Evolutionary conservation across 2,329 filamentous ascomycete species (phyloP), one percentile per base, ranked within the genome.

Genomic region (Pestalotiopsis sp.): DNA sequence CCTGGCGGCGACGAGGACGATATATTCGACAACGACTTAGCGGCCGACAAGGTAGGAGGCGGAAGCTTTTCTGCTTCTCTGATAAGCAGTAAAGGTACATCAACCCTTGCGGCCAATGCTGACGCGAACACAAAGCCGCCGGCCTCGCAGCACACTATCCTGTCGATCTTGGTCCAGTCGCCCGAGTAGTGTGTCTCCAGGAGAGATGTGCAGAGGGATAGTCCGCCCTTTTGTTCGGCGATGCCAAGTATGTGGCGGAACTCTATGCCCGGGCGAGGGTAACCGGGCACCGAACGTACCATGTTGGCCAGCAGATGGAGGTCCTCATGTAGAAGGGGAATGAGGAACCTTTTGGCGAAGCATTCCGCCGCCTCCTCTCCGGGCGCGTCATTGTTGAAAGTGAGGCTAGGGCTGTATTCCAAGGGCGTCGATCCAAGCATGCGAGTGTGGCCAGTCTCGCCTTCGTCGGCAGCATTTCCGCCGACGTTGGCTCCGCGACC

Each of bases 191-290:
- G 81, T 3, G 70, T 71, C 74, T 81, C 76, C 7, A 91, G 74
- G 45, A 91, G 77, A 72, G 81, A 82, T 1, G 81, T 81, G 76
- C 86, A 89, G 5, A 90, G 74, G 4, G 71, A 62, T 31, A 91
- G 74, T 4, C 88, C 88, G 61, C 80, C 81, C 0, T 79, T 81
- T 61, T 84, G 82, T 75, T 90, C 83, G 31, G 80, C 71, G 68
- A 91, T 88, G 72, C 79, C 79, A 60, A 91, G 85, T 1, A 91
- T 82, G 69, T 91, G 87, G 63, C 83, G 87, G 74, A 91, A 91
- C 3, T 84, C 73, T 71, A 90, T 84, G 20, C 80, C 83, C 0
- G 68, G 76, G 3, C 78, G 78, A 71, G 88, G 88, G 75, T 88
- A 90, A 75, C 85, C 72, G 27, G 83, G 45, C 31, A 86, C 73